A percentile compares a stretch with the other conserved stretches of the same genome.
Evolutionary conservation across 208 protist species (phyloP).

Genomic region (Leptomonas seymouri): DNA sequence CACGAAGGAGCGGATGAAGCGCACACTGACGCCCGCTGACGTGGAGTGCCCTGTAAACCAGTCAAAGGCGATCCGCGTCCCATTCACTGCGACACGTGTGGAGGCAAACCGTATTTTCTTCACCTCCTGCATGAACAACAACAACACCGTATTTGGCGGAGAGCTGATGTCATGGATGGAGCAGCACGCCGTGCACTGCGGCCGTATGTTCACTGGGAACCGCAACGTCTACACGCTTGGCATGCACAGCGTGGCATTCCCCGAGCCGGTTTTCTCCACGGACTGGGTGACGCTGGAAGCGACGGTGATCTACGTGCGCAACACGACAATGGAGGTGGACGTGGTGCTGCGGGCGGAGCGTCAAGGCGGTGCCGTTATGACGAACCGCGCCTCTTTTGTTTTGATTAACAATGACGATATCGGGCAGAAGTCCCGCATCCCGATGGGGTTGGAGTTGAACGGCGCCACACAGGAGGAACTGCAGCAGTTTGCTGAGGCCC

Average conservation of each 20-base stretch:
- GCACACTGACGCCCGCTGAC: slow-evolving; percentile 42
- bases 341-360: slow-evolving; percentile 76
- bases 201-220: slow-evolving; percentile 87
- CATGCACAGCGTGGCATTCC: slow-evolving; percentile 92
- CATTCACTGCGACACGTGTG: slow-evolving; percentile 55
- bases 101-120: slow-evolving; percentile 90
- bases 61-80: slow-evolving; percentile 53
- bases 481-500: slow-evolving; percentile 68
- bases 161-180: slow-evolving; percentile 94
- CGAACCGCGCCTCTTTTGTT: slow-evolving; percentile 88
- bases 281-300: slow-evolving; percentile 90
- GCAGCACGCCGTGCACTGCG: slow-evolving; percentile 86
- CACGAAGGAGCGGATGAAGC: slow-evolving; percentile 14
- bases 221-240: slow-evolving; percentile 84
- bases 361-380: slow-evolving; percentile 50
- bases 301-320: slow-evolving; percentile 86
- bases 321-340: slow-evolving; percentile 92
- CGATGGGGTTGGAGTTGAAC: slow-evolving; percentile 69
- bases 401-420: slow-evolving; percentile 88
- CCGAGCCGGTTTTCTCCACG: slow-evolving; percentile 80
- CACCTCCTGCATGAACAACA: slow-evolving; percentile 86
- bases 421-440: slow-evolving; percentile 74
- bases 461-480: slow-evolving; percentile 75
- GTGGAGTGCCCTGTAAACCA: slow-evolving; percentile 69
- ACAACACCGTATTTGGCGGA: slow-evolving; percentile 93